Evolutionary conservation across 1,284 basidiomycete species (phyloP).

Genomic region (Ceratobasidium sp.): DNA sequence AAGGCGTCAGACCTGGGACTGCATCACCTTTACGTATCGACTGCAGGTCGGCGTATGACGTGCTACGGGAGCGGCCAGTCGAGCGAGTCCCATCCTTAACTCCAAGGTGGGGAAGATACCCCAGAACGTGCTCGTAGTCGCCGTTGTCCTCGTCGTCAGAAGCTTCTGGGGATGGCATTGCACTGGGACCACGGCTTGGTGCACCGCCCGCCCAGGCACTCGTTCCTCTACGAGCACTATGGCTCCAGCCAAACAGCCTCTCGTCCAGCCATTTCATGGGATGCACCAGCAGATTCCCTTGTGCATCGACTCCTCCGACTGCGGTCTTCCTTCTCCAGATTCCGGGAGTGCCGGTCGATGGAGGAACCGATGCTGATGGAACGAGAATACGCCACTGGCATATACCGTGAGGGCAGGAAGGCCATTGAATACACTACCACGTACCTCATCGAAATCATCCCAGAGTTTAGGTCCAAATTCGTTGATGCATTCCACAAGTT

Average conservation of each 20-base stretch:
- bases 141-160: conserved; percentile 67
- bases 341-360: conserved; percentile 68
- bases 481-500: conserved; percentile 88
- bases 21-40: conserved; percentile 56
- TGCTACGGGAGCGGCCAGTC: conserved; percentile 62
- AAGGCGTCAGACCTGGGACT: conserved; percentile 31
- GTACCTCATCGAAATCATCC: conserved; percentile 81
- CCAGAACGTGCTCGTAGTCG: conserved; percentile 78
- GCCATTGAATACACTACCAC: conserved; percentile 44
- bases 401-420: conserved; percentile 35
- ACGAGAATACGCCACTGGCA: conserved; percentile 77
- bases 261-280: conserved; percentile 91
- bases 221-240: conserved; percentile 69
- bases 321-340: conserved; percentile 76
- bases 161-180: conserved; percentile 67
- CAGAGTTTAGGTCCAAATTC: conserved; percentile 87
- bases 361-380: conserved; percentile 80
- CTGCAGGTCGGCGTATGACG: conserved; percentile 79
- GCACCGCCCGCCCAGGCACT: conserved; percentile 72
- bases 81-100: conserved; percentile 52
- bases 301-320: conserved; percentile 75
- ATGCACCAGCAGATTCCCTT: conserved; percentile 76
- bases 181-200: conserved; percentile 64
- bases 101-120: conserved; percentile 59
- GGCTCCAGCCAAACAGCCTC: conserved; percentile 89